Percentiles rank a stretch among this genome's conserved stretches.
Conservation (phyloP, 1,139 yeast species). For the Scheffersomyces parashehatae region DNA sequence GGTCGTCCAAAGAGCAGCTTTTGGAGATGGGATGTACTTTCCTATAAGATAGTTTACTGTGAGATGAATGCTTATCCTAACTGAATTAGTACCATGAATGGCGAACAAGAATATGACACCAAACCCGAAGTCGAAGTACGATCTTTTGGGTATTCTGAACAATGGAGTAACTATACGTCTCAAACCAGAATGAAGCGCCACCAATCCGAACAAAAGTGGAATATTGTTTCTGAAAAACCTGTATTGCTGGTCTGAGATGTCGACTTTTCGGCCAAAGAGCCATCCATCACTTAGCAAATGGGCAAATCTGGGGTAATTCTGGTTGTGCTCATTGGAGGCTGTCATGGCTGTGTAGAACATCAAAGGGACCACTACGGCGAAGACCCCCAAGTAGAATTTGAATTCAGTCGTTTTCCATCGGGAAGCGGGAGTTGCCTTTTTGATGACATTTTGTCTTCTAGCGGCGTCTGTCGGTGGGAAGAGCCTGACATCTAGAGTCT, state of each 20-base stretch:
- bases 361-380: constrained; percentile 71
- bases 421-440: constrained; percentile 49
- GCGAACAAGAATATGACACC: constrained; percentile 70
- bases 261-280: constrained; percentile 79
- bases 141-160: constrained; percentile 31
- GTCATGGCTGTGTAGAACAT: constrained; percentile 81
- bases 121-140: constrained; percentile 68
- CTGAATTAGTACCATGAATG: constrained; percentile 75
- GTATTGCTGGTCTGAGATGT: constrained; percentile 89
- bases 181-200: constrained; percentile 52
- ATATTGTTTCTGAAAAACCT: constrained; percentile 83
- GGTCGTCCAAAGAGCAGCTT: constrained; percentile 37
- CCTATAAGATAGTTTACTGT: constrained; percentile 56
- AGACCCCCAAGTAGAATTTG: constrained; percentile 60
- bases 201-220: constrained; percentile 55
- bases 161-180: constrained; percentile 36
- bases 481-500: constrained; percentile 75
- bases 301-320: constrained; percentile 68
- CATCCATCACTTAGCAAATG: constrained; percentile 68
- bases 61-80: constrained; percentile 63
- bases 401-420: constrained; percentile 80
- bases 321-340: constrained; percentile 74
- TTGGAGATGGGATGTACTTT: constrained; percentile 32
- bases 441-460: constrained; percentile 38
- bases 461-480: constrained; percentile 51